phyloP scores from a whole-genome alignment of 768 basidiomycete genomes.

The Dacryopinax spathularia region DNA sequence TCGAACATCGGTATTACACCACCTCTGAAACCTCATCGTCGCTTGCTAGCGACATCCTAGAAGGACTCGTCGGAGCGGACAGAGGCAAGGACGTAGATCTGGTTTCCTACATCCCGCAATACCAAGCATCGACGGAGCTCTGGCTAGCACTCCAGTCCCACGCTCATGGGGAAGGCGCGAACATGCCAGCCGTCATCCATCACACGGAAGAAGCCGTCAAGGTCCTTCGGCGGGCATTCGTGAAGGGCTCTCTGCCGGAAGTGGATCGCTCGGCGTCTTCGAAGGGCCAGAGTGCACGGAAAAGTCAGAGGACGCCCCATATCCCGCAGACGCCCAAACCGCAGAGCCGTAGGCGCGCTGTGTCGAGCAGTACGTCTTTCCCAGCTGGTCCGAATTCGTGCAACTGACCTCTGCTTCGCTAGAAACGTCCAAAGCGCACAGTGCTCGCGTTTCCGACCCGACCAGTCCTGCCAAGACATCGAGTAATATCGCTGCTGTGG shows the following conservation, averaged over 20 bases:
- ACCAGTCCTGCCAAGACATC: too few relatives aligned
- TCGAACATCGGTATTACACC: conserved; percentile 40
- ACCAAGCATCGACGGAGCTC: conserved; percentile 37
- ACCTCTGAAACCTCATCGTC: conserved; percentile 18
- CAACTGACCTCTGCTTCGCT: conserved; percentile 38
- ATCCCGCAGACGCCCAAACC: not conserved
- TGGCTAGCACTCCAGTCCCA: conserved; percentile 63
- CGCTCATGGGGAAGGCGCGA: conserved; percentile 33
- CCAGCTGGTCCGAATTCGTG: conserved; percentile 18
- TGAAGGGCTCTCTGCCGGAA: conserved; percentile 15
- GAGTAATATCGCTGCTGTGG: too few relatives aligned
- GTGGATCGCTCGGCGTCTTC: conserved; percentile 16
- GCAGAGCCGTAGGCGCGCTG: conserved; percentile 3
- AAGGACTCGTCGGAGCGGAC: conserved; percentile 17
- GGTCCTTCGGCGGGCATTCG: conserved; percentile 25
- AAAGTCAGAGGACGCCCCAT: not conserved
- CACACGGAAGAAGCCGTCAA: conserved; percentile 42
- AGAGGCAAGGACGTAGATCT: conserved; percentile 21
- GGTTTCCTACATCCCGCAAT: conserved; percentile 27
- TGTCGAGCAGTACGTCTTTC: not conserved
- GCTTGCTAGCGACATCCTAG: not conserved
- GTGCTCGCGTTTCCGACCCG: too few relatives aligned
- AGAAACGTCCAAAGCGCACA: too few relatives aligned
- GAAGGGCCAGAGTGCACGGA: not conserved
- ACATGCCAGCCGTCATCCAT: conserved; percentile 33